Conservation (phyloP, 106 monocot species). For the Apostasia shenzhenica region DNA sequence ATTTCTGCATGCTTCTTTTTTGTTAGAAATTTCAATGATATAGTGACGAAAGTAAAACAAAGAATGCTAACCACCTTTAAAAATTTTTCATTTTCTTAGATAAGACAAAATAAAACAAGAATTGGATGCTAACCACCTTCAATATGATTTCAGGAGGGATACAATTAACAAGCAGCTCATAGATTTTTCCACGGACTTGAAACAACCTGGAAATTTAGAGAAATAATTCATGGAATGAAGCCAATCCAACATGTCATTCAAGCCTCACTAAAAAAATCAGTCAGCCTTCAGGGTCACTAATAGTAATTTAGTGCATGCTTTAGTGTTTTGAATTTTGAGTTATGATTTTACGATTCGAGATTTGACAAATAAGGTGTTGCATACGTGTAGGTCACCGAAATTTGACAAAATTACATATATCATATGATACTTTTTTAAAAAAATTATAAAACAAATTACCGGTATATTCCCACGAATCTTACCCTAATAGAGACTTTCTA, state of each 20-base stretch:
- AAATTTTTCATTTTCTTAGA: constrained; percentile 29
- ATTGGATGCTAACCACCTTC: constrained; percentile 41
- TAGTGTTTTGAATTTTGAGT: too few relatives aligned
- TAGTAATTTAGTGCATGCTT: too few relatives aligned
- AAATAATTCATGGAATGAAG: neutral
- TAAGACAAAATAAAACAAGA: neutral
- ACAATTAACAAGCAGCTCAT: constrained; percentile 90
- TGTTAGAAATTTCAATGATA: neutral
- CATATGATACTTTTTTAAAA: too few relatives aligned
- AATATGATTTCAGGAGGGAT: constrained; percentile 91
- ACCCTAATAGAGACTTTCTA: too few relatives aligned
- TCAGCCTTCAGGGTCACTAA: too few relatives aligned
- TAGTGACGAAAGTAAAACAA: neutral
- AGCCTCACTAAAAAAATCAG: neutral
- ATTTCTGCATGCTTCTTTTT: constrained; percentile 54
- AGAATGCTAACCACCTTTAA: constrained; percentile 42
- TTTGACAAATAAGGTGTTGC: too few relatives aligned
- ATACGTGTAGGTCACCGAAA: too few relatives aligned
- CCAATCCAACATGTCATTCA: neutral
- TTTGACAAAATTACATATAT: too few relatives aligned
- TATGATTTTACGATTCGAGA: too few relatives aligned
- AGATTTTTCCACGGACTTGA: constrained; percentile 87
- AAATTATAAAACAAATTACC: too few relatives aligned
- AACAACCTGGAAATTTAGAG: constrained; percentile 54
- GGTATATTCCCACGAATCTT: too few relatives aligned